A percentile compares a stretch with the other conserved stretches of the same genome.
phyloP scores from a whole-genome alignment of 768 basidiomycete species.

The Lactarius trivialis region DNA sequence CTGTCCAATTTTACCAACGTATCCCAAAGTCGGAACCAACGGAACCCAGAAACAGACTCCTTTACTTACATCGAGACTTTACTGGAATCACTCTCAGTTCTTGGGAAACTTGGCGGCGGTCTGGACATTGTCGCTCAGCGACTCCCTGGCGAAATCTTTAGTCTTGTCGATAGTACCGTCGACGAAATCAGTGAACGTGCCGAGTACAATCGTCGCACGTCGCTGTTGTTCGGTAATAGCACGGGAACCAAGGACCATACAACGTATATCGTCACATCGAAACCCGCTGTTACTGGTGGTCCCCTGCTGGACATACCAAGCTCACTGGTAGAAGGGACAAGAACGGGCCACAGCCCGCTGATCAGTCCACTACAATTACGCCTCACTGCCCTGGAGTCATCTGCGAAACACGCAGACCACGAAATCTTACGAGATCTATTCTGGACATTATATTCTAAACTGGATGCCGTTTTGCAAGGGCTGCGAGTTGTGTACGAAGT shows the following conservation, averaged over 20 bases:
- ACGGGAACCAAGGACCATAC: slow-evolving; percentile 30
- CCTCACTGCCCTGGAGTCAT: slow-evolving; percentile 66
- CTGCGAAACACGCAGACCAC: slow-evolving; percentile 66
- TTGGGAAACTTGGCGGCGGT: slow-evolving; percentile 81
- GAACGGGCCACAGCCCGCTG: slow-evolving; percentile 25
- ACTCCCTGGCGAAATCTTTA: slow-evolving; percentile 74
- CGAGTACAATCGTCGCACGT: slow-evolving; percentile 61
- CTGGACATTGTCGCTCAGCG: slow-evolving; percentile 82
- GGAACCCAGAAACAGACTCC: slow-evolving; percentile 86
- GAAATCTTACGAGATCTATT: slow-evolving; percentile 88
- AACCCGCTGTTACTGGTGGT: slow-evolving; percentile 24
- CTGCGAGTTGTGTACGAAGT: slow-evolving; percentile 88
- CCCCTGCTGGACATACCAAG: slow-evolving; percentile 9
- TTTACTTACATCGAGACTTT: slow-evolving; percentile 91
- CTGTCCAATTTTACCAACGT: slow-evolving; percentile 18
- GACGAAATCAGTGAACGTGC: slow-evolving; percentile 90
- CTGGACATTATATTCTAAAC: slow-evolving; percentile 94
- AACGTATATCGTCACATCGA: slow-evolving; percentile 46
- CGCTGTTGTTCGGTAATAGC: slow-evolving; percentile 29
- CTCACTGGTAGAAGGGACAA: slow-evolving; percentile 13
- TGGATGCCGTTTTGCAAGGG: slow-evolving; percentile 90
- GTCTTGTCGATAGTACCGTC: slow-evolving; percentile 77
- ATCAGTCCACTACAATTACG: slow-evolving; percentile 53
- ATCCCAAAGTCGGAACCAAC: slow-evolving; percentile 22
- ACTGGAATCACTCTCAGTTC: slow-evolving; percentile 84